These are phyloP conservation scores for Conringia planisiliqua DNA, from an alignment of 345 rosid genomes.

Conservation along the genomic window DNA sequence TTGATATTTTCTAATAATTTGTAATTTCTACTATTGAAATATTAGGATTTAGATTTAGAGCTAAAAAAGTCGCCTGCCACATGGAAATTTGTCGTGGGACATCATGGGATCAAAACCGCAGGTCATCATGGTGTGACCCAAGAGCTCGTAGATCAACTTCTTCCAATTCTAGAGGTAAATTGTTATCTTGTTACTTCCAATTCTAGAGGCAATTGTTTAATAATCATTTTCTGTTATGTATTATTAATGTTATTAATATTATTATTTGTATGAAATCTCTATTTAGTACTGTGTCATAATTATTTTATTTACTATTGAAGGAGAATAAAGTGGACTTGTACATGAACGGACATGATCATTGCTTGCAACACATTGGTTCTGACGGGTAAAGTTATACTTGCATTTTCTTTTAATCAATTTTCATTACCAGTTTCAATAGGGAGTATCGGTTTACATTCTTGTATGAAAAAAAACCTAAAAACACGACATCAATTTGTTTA, in stretches of 20 bases:
- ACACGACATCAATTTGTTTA: neutral
- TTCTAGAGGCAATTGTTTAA: constrained; percentile 35
- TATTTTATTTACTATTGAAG: constrained; percentile 23
- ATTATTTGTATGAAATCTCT: neutral
- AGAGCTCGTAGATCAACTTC: constrained; percentile 47
- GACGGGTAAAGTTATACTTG: constrained; percentile 29
- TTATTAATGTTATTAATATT: neutral
- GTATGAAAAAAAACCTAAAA: neutral
- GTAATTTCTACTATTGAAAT: neutral
- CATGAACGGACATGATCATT: constrained; percentile 64
- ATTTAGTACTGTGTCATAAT: neutral
- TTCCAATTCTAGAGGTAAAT: constrained; percentile 51
- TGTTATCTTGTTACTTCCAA: constrained; percentile 26
- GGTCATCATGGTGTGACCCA: constrained; percentile 55
- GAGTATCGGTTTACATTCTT: neutral
- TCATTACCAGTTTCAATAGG: neutral
- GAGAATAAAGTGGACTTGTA: constrained; percentile 49
- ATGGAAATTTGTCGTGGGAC: constrained; percentile 68
- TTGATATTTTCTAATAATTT: neutral
- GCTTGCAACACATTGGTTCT: constrained; percentile 49
- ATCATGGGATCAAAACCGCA: constrained; percentile 56
- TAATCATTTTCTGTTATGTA: neutral
- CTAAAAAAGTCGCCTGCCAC: constrained; percentile 43
- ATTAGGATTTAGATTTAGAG: constrained; percentile 46
- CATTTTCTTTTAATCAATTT: neutral